A percentile compares a stretch with the other conserved stretches of the same genome.
Conservation (phyloP, 768 basidiomycete species). For the Guyanaporus albipodus region DNA sequence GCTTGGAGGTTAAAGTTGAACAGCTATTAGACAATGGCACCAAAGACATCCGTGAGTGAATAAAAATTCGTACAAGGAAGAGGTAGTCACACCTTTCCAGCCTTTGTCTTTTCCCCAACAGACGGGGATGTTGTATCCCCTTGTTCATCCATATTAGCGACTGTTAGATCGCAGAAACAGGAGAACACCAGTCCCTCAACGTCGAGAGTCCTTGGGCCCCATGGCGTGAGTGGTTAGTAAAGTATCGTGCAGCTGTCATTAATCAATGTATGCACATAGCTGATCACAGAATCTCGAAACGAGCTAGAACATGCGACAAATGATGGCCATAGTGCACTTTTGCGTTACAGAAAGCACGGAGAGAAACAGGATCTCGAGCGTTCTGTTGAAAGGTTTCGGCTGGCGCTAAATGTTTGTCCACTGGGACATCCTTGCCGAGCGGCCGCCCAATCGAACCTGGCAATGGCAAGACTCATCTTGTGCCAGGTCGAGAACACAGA, state of each 20-base stretch:
- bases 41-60: too few species aligned
- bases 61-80: neutral
- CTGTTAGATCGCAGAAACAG: neutral
- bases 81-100: neutral
- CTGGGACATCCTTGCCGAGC: neutral
- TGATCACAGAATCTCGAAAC: neutral
- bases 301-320: slow-evolving; percentile 1
- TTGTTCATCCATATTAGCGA: neutral
- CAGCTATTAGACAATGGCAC: neutral
- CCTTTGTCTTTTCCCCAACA: neutral
- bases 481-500: neutral
- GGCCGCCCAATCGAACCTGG: neutral
- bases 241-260: neutral
- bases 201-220: neutral
- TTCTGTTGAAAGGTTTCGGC: neutral
- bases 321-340: neutral
- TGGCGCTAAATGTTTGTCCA: neutral
- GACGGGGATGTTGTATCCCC: neutral
- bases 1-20: neutral
- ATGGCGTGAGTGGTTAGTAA: neutral
- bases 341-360: neutral
- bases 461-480: neutral
- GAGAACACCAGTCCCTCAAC: neutral
- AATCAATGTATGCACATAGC: neutral
- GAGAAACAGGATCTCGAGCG: neutral